phyloP scores from a whole-genome alignment of 2,329 filamentous ascomycete genomes.

The Neurospora sp. region DNA sequence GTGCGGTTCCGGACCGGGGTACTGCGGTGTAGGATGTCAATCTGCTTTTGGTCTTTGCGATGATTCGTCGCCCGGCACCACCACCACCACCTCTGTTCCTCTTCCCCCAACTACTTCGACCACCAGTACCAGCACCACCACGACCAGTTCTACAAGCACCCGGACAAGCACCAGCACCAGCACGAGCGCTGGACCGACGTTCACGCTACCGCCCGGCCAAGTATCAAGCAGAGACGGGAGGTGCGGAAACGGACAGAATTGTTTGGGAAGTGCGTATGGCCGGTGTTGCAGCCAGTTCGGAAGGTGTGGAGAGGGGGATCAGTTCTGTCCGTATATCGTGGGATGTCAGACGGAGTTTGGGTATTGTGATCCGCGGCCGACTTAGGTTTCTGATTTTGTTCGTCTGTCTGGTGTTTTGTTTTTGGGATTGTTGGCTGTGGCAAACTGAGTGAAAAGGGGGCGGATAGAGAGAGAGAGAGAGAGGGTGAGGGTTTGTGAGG shows the following conservation, averaged over 20 bases:
- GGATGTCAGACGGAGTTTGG: slow-evolving; percentile 22
- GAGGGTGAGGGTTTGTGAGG: too few species aligned
- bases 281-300: slow-evolving; percentile 21
- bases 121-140: neutral
- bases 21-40: slow-evolving; percentile 18
- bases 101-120: neutral
- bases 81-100: neutral
- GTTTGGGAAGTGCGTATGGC: slow-evolving; percentile 15
- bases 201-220: slow-evolving; percentile 14
- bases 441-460: too few species aligned
- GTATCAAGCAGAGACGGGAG: slow-evolving; percentile 15
- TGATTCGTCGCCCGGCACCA: slow-evolving; percentile 3
- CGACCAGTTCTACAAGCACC: neutral
- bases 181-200: slow-evolving; percentile 5
- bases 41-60: slow-evolving; percentile 17
- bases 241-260: slow-evolving; percentile 18
- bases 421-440: neutral
- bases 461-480: too few species aligned
- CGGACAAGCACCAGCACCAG: slow-evolving; percentile 4
- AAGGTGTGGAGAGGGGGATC: slow-evolving; percentile 19
- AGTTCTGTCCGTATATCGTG: slow-evolving; percentile 20
- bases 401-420: neutral
- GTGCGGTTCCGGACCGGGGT: slow-evolving; percentile 17
- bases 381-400: neutral
- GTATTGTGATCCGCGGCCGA: slow-evolving; percentile 15